Evolutionary conservation across 2,329 filamentous ascomycete species (phyloP), one percentile per base, ranked within the genome.

Genomic region (Cladophialophora yegresii): DNA sequence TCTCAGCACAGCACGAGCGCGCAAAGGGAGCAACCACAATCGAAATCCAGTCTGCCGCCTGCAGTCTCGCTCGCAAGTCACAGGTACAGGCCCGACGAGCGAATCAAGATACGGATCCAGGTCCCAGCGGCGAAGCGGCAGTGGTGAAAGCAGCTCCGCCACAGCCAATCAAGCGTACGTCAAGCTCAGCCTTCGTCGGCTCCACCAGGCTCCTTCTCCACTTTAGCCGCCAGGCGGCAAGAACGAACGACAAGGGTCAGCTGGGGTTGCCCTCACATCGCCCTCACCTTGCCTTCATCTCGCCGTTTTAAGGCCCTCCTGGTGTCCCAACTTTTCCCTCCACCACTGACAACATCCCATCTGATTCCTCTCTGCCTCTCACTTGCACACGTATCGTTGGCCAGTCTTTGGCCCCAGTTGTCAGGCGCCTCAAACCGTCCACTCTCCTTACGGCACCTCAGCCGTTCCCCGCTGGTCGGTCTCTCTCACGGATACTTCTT

Each of bases 211-310:
- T 53, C 40, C 50, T 30, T 23, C 47, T 60, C 54, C 57, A 56
- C 59, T 59, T 64, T 65, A 67, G 65, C 67, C 63, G 62, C 65
- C 57, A 54, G 62, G 65, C 65, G 63, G 63, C 65, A 67, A 67
- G 23, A 66, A 63, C 43, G 12, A 58, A 61, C 58, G 32, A n/a
- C 32, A 53, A 58, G 47, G 51, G 28, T 28, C 54, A n/a, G 26
- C 33, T 16, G 33, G 33, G 33, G 6, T 13, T 36, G 33, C 36
- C 36, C 16, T 43, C 16, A 43, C 36, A 6, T n/a, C 13, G 36
- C 36, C 16, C n/a, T 43, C 13, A 43, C 13, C n/a, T 20, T n/a
- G 36, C 36, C 36, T 16, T 43, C 36, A 43, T 9, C 61, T 61
- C 53, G 64, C 67, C 60, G 65, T 54, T 67, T 65, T 67, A 65